A percentile compares a stretch with the other conserved stretches of the same genome.
These are phyloP conservation scores for Calonectria crousiana DNA, from an alignment of 2,329 filamentous ascomycete genomes.

Conservation along the genomic window DNA sequence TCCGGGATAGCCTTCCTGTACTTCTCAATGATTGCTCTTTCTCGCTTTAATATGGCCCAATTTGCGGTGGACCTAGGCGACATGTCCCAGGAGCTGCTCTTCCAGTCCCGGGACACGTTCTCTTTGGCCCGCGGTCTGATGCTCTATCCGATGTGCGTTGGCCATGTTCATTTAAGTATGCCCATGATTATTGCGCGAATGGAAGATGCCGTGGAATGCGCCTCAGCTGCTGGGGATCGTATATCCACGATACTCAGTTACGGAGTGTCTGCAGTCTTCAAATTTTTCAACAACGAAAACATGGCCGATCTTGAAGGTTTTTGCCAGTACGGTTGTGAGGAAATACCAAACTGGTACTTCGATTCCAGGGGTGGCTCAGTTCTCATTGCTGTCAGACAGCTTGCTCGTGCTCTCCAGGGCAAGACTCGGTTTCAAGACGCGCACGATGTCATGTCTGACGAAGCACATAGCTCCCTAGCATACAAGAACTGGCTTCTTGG, in stretches of 20 bases:
- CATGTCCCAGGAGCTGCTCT: conserved; percentile 73
- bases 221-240: conserved; percentile 76
- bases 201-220: conserved; percentile 75
- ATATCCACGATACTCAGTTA: conserved; percentile 79
- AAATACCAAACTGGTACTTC: conserved; percentile 78
- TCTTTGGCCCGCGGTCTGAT: conserved; percentile 77
- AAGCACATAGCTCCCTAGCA: conserved; percentile 69
- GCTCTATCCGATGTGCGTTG: conserved; percentile 76
- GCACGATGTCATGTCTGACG: conserved; percentile 73
- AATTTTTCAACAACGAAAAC: conserved; percentile 78
- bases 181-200: conserved; percentile 68
- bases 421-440: conserved; percentile 71
- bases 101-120: conserved; percentile 72
- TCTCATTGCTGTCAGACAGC: conserved; percentile 74
- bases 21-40: conserved; percentile 74
- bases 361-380: conserved; percentile 80
- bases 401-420: conserved; percentile 77
- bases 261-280: conserved; percentile 74
- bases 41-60: conserved; percentile 77
- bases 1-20: conserved; percentile 77
- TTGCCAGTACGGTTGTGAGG: conserved; percentile 78
- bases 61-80: conserved; percentile 75
- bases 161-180: conserved; percentile 76
- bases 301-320: conserved; percentile 77
- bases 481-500: conserved; percentile 71